Conservation (phyloP, 805 yeast genomes). For the Candida xyloterini region DNA sequence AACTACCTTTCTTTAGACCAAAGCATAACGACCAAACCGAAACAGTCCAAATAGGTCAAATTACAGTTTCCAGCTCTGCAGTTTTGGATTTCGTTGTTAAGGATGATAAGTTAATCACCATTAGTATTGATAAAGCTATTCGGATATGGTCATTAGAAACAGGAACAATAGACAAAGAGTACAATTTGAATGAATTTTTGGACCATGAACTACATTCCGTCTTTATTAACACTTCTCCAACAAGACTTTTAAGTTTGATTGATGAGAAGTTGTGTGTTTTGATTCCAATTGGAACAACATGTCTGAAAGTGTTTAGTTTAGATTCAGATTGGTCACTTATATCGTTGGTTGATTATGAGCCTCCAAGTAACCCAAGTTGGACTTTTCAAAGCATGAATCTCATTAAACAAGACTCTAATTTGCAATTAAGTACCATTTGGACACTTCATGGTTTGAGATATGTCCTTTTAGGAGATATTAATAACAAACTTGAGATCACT, state of each 20-base stretch:
- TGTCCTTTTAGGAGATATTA: slow-evolving; percentile 21
- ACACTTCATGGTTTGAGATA: slow-evolving; percentile 19
- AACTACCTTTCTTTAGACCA: slow-evolving; percentile 25
- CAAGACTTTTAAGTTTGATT: slow-evolving; percentile 14
- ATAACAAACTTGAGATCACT: slow-evolving; percentile 1
- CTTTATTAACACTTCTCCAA: slow-evolving; percentile 21
- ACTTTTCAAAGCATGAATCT: slow-evolving; percentile 24
- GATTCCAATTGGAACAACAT: slow-evolving; percentile 26
- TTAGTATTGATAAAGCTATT: slow-evolving; percentile 51
- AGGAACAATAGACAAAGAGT: slow-evolving; percentile 25
- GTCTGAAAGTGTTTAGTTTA: slow-evolving; percentile 24
- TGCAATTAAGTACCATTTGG: slow-evolving; percentile 28
- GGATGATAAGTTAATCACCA: slow-evolving; percentile 33
- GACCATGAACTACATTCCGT: slow-evolving; percentile 20
- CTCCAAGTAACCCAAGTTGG: slow-evolving; percentile 25
- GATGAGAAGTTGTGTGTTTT: slow-evolving; percentile 21
- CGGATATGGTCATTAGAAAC: slow-evolving; percentile 57
- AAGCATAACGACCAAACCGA: slow-evolving; percentile 7
- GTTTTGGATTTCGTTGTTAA: slow-evolving; percentile 18
- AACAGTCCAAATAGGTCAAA: slow-evolving; percentile 18
- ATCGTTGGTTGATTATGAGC: slow-evolving; percentile 10
- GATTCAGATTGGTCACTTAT: slow-evolving; percentile 11
- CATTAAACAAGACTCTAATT: slow-evolving; percentile 1
- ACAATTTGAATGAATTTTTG: slow-evolving; percentile 23
- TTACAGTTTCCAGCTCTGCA: slow-evolving; percentile 25